Conservation (phyloP, 2,329 filamentous ascomycete species). For the Dothistroma pini region DNA sequence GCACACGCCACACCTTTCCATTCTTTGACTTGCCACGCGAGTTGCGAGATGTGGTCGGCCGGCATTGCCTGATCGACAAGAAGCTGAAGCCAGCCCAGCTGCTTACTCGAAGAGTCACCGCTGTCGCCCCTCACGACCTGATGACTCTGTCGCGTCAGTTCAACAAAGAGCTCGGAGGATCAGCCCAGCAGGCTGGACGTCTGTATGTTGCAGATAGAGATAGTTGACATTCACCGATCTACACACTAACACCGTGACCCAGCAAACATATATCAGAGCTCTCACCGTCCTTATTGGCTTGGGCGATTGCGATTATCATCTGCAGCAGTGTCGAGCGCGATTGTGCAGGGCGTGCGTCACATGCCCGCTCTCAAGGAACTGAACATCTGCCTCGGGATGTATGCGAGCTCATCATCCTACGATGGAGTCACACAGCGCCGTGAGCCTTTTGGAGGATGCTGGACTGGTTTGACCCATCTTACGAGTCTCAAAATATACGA, state of each 20-base stretch:
- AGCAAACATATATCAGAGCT: background rate
- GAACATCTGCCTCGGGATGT: background rate
- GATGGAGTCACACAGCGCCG: background rate
- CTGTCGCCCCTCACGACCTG: background rate
- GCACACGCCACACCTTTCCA: background rate
- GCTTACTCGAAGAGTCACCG: background rate
- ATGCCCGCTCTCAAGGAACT: background rate
- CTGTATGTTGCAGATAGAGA: background rate
- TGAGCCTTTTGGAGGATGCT: background rate
- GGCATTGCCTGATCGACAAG: background rate
- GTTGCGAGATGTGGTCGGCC: slow-evolving; percentile 12
- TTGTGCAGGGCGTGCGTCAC: background rate
- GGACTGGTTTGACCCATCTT: background rate
- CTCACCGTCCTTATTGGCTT: background rate
- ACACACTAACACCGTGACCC: background rate
- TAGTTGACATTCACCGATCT: background rate
- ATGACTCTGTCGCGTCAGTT: background rate
- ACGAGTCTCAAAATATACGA: background rate
- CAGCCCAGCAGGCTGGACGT: background rate
- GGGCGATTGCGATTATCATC: background rate
- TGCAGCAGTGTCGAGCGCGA: background rate
- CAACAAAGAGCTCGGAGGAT: background rate
- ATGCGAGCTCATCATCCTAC: background rate
- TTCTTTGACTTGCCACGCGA: slow-evolving; percentile 13
- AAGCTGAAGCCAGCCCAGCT: background rate